phyloP scores from a whole-genome alignment of 306 rosid species.

The Clitoria ternatea region DNA sequence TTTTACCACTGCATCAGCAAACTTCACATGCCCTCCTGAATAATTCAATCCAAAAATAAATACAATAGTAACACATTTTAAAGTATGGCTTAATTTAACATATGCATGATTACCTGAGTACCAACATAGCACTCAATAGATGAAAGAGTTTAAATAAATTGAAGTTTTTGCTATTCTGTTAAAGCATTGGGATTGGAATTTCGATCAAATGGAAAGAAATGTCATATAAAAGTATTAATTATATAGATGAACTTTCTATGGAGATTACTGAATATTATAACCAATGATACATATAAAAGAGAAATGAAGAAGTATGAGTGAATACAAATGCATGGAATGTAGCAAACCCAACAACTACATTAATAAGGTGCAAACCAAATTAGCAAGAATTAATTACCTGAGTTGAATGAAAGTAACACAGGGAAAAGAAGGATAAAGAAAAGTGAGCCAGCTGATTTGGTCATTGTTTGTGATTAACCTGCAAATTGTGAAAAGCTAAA shows the following conservation, averaged over 20 bases:
- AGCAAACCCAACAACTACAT: too few relatives aligned
- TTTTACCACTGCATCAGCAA: slow-evolving; percentile 23
- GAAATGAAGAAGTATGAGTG: neutral
- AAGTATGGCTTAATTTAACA: neutral
- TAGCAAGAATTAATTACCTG: slow-evolving; percentile 14
- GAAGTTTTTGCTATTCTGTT: neutral
- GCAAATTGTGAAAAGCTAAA: neutral
- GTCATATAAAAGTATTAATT: neutral
- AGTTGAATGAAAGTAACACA: slow-evolving; percentile 26
- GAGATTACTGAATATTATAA: neutral
- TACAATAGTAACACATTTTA: neutral
- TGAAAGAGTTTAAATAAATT: neutral
- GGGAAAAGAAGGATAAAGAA: slow-evolving; percentile 11
- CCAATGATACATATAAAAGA: neutral
- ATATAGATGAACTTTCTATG: neutral
- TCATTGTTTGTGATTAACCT: slow-evolving; percentile 9
- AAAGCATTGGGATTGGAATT: neutral
- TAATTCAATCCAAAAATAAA: neutral
- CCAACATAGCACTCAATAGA: neutral
- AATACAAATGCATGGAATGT: neutral
- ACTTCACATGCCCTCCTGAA: slow-evolving; percentile 24
- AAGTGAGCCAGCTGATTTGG: slow-evolving; percentile 14
- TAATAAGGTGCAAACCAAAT: too few relatives aligned
- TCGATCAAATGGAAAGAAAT: neutral
- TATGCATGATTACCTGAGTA: neutral